These are phyloP conservation scores for Dissophora ornata DNA, from an alignment of 192 early-diverging fungal species.

Conservation along the genomic window DNA sequence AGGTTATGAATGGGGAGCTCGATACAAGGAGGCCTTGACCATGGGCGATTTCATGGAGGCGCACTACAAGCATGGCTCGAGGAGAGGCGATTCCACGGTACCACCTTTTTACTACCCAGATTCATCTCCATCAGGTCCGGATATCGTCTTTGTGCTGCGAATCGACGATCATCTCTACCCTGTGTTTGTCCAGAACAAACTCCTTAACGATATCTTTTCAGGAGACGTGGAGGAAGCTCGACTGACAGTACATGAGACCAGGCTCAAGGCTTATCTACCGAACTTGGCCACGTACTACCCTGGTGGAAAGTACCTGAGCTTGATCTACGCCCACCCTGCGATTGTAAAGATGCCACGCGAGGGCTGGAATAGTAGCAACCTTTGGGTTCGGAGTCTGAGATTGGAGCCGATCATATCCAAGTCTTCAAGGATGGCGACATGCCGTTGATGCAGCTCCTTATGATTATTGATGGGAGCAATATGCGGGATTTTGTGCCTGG, in stretches of 20 bases:
- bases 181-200: constrained; percentile 40
- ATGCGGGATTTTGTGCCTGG: constrained; percentile 23
- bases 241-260: constrained; percentile 45
- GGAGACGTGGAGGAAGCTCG: constrained; percentile 34
- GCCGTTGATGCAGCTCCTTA: constrained; percentile 48
- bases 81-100: constrained; percentile 15
- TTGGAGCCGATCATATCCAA: no score
- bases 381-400: no score
- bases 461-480: constrained; percentile 41
- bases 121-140: constrained; percentile 19
- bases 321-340: constrained; percentile 33
- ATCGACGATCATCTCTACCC: constrained; percentile 36
- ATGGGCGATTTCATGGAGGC: constrained; percentile 46
- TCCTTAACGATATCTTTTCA: constrained; percentile 29
- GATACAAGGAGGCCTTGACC: constrained; percentile 22
- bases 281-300: constrained; percentile 36
- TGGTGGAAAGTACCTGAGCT: constrained; percentile 48
- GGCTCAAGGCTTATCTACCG: constrained; percentile 32
- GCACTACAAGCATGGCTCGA: constrained; percentile 43
- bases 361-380: constrained; percentile 34
- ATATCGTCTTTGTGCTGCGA: constrained; percentile 43
- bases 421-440: no score
- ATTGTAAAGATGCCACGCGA: constrained; percentile 27
- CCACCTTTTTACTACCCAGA: constrained; percentile 49
- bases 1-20: constrained; percentile 28